Base-by-base conservation (phyloP, 225 moss, liverwort and hornwort genomes). In the Rhytidiadelphus loreus region DNA sequence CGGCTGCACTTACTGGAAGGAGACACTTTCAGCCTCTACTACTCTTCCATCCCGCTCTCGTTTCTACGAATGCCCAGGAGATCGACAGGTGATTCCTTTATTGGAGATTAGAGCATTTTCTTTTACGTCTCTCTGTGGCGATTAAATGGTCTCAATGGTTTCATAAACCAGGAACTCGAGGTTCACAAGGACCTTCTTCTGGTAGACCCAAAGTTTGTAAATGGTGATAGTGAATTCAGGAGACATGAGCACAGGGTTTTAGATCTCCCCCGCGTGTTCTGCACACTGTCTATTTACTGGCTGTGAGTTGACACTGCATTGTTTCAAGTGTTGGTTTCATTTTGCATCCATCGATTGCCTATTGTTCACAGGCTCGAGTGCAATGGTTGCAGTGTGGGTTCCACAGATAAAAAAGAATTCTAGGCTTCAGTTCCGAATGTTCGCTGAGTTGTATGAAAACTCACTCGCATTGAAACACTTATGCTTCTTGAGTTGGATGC, bases 71-170 rank as follows among this genome's bases (percentile, higher is more conserved):
- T 73, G 52, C 74, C 66, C 20, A 73, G 73, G 69, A 80, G 80
- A 73, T 66, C 59, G 82, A 70, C 76, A 87, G 90, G 90, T 90
- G 87, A 86, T 86, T 87, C 80, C 60, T 90, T 79, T 13, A 33
- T 77, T 76, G 74, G 74, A 66, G 86, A 73, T 55, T 8, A 74
- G 59, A 22, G 53, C 83, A 74, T 68, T 80, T 52, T 46, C 32
- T 64, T 80, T 80, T 79, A 32, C 26, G 35, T 61, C 55, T 62
- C 35, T 78, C 52, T 85, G 60, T 72, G 37, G 37, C 9, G 30
- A 43, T 55, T 37, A 12, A 50, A 37, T 50, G 64, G 41, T 68
- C 63, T 71, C 85, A 58, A 58, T 53, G 59, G 68, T 57, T 88
- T 22, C 22, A 6, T 57, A 56, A 76, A 43, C 61, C 48, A 85